Evolutionary conservation across 352 stramenopile species (phyloP).

Genomic region (Bremia lactucae): DNA sequence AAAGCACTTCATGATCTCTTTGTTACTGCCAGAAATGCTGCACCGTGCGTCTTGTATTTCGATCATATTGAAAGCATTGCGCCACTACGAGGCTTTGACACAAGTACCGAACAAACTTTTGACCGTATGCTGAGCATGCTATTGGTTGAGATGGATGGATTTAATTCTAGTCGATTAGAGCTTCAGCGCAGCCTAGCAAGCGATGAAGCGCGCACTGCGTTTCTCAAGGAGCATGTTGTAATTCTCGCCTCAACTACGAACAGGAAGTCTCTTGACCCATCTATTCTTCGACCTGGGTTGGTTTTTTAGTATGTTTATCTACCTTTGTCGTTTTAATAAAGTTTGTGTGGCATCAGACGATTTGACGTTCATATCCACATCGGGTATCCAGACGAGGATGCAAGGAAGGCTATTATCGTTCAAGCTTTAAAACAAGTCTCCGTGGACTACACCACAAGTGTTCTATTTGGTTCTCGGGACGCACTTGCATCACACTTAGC

Average conservation of each 20-base stretch:
- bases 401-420: constrained; percentile 35
- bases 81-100: constrained; percentile 81
- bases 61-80: constrained; percentile 89
- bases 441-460: constrained; percentile 36
- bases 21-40: constrained; percentile 66
- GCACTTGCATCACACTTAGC: constrained; percentile 40
- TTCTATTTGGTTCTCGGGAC: constrained; percentile 19
- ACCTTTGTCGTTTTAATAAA: background rate
- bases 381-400: constrained; percentile 42
- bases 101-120: constrained; percentile 88
- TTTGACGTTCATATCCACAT: constrained; percentile 77
- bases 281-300: constrained; percentile 80
- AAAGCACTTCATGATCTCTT: constrained; percentile 84
- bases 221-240: constrained; percentile 76
- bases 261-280: constrained; percentile 69
- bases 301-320: constrained; percentile 1
- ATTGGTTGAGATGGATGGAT: constrained; percentile 87
- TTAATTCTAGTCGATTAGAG: constrained; percentile 36
- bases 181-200: constrained; percentile 25
- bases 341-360: constrained; percentile 30
- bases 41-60: constrained; percentile 87
- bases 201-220: constrained; percentile 34
- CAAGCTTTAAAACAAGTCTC: constrained; percentile 41
- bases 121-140: constrained; percentile 87
- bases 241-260: constrained; percentile 73